These are phyloP conservation scores for Diplocarpon mali DNA, from an alignment of 2,329 filamentous ascomycete species.

Conservation along the genomic window DNA sequence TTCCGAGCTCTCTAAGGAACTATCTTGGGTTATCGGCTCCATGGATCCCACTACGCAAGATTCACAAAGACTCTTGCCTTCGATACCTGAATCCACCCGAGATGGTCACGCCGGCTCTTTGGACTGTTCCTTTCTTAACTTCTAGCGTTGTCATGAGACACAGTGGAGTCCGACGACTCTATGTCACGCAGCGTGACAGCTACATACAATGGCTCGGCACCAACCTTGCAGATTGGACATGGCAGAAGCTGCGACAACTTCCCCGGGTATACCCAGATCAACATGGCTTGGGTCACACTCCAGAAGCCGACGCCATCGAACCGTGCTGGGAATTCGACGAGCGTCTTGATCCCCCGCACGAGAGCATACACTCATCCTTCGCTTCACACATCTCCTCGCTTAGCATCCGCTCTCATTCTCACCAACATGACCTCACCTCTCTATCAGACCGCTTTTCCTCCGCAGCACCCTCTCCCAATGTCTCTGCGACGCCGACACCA, in stretches of 20 bases:
- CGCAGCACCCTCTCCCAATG: conserved; percentile 16
- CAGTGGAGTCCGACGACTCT: conserved; percentile 51
- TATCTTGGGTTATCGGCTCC: conserved; percentile 47
- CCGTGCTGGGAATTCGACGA: conserved; percentile 59
- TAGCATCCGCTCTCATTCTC: conserved; percentile 33
- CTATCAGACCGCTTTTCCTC: conserved; percentile 26
- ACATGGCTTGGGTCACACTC: conserved; percentile 35
- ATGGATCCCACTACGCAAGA: conserved; percentile 68
- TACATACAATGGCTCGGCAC: conserved; percentile 51
- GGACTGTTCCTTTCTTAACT: conserved; percentile 60
- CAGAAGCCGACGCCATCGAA: conserved; percentile 51
- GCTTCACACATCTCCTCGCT: conserved; percentile 30
- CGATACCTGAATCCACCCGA: conserved; percentile 60
- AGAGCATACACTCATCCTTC: conserved; percentile 37
- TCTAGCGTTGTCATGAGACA: conserved; percentile 65
- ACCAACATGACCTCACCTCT: conserved; percentile 20
- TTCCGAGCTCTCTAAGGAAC: conserved; percentile 15
- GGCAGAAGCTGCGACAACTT: conserved; percentile 56
- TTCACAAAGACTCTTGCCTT: conserved; percentile 62
- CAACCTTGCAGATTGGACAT: conserved; percentile 48
- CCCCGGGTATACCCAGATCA: conserved; percentile 43
- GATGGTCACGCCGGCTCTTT: conserved; percentile 61
- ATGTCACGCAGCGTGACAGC: conserved; percentile 63
- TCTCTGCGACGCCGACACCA: conserved; percentile 23
- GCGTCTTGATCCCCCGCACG: conserved; percentile 44